These are phyloP conservation scores for Candida maris DNA, from an alignment of 805 yeast genomes.

Conservation along the genomic window DNA sequence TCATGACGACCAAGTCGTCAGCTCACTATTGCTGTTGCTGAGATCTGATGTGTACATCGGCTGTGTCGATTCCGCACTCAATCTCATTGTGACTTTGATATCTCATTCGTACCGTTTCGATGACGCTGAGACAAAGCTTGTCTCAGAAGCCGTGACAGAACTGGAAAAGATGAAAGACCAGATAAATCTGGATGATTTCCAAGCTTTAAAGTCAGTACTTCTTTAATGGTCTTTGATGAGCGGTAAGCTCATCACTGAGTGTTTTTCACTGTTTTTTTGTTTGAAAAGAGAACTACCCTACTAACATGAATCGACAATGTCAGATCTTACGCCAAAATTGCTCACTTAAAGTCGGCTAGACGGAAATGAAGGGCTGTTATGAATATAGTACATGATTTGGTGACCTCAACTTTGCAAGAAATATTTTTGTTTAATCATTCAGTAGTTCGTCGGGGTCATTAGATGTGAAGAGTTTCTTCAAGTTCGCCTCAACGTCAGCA, in stretches of 20 bases:
- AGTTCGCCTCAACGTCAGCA: slow-evolving; percentile 45
- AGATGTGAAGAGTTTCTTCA: slow-evolving; percentile 46
- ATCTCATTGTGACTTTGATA: slow-evolving; percentile 45
- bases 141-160: slow-evolving; percentile 35
- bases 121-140: slow-evolving; percentile 36
- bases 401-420: no score
- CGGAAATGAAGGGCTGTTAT: slow-evolving; percentile 11
- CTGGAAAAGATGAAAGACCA: slow-evolving; percentile 44
- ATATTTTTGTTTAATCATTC: slow-evolving; percentile 8
- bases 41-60: slow-evolving; percentile 39
- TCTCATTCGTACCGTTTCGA: slow-evolving; percentile 43
- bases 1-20: slow-evolving; percentile 32
- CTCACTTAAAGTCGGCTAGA: slow-evolving; percentile 27
- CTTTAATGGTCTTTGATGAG: slow-evolving; percentile 5
- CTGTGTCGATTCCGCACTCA: slow-evolving; percentile 54
- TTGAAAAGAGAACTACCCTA: slow-evolving; percentile 1
- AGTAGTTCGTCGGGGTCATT: slow-evolving; percentile 46
- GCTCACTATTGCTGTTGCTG: slow-evolving; percentile 33
- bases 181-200: slow-evolving; percentile 52
- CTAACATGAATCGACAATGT: slow-evolving; percentile 5
- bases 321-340: slow-evolving; percentile 36
- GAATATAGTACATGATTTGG: no score
- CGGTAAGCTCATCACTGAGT: slow-evolving; percentile 8
- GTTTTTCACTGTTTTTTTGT: slow-evolving; percentile 4
- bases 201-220: slow-evolving; percentile 43